A percentile compares a stretch with the other conserved stretches of the same genome.
Conservation (phyloP, 2,329 filamentous ascomycete genomes). For the Epichloe festucae region DNA sequence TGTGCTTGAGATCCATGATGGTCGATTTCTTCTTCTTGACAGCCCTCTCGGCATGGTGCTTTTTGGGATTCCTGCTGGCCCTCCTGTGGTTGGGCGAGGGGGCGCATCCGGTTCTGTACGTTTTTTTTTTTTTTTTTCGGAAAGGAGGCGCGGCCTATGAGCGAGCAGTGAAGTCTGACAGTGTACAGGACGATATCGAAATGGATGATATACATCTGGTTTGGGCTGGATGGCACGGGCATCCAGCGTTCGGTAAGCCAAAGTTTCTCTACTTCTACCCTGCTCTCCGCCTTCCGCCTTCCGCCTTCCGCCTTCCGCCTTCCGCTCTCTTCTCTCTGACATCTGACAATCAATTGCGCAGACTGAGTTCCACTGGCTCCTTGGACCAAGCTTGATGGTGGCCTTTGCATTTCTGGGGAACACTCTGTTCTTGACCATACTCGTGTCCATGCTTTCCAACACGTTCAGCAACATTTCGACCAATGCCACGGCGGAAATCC, state of each 20-base stretch:
- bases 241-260: slow-evolving; percentile 40
- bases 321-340: background rate
- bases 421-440: slow-evolving; percentile 76
- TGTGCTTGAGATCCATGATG: slow-evolving; percentile 75
- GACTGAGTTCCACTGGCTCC: slow-evolving; percentile 62
- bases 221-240: slow-evolving; percentile 63
- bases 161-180: background rate
- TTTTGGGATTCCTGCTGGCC: slow-evolving; percentile 69
- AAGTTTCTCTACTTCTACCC: background rate
- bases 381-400: slow-evolving; percentile 70
- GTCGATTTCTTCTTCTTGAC: slow-evolving; percentile 71
- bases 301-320: no score
- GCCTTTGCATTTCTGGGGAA: slow-evolving; percentile 78
- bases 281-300: no score
- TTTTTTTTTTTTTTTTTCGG: slow-evolving; percentile 1
- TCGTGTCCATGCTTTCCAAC: slow-evolving; percentile 76
- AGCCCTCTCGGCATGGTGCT: slow-evolving; percentile 67
- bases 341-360: slow-evolving; percentile 16
- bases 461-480: slow-evolving; percentile 68
- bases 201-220: slow-evolving; percentile 94
- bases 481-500: slow-evolving; percentile 71
- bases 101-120: slow-evolving; percentile 42
- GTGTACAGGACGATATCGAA: slow-evolving; percentile 53
- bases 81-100: slow-evolving; percentile 64
- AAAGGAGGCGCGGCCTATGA: background rate